A percentile compares a stretch with the other conserved stretches of the same genome.
Conservation (phyloP, 805 yeast genomes). For the Barnettozyma pratensis region DNA sequence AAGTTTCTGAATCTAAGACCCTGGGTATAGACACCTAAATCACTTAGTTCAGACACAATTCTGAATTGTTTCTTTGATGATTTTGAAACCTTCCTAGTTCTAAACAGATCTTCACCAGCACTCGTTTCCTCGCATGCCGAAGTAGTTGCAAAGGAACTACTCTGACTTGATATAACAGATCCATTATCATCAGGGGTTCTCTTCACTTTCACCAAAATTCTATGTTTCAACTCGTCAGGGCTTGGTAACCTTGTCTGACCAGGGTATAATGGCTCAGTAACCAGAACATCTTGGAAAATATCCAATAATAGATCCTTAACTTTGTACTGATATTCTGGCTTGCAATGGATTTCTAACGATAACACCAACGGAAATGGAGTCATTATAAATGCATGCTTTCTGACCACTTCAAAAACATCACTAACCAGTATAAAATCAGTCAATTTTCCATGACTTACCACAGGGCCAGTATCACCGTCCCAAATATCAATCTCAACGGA, state of each 20-base stretch:
- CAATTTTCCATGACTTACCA: slow-evolving; percentile 88
- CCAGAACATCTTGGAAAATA: slow-evolving; percentile 53
- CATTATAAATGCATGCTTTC: slow-evolving; percentile 83
- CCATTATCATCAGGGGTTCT: slow-evolving; percentile 27
- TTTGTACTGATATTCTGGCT: slow-evolving; percentile 55
- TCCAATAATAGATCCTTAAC: slow-evolving; percentile 50
- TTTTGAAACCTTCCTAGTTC: slow-evolving; percentile 9
- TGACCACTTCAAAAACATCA: slow-evolving; percentile 66
- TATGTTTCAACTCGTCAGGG: slow-evolving; percentile 67
- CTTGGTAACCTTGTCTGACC: slow-evolving; percentile 48
- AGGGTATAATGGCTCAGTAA: slow-evolving; percentile 25
- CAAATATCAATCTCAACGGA: slow-evolving; percentile 95
- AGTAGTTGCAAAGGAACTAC: slow-evolving; percentile 20
- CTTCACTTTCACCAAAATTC: slow-evolving; percentile 75
- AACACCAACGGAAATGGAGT: slow-evolving; percentile 82
- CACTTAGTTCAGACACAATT: slow-evolving; percentile 42
- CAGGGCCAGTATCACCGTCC: slow-evolving; percentile 81
- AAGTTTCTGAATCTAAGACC: slow-evolving; percentile 80
- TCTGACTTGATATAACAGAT: slow-evolving; percentile 13
- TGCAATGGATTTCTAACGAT: slow-evolving; percentile 83
- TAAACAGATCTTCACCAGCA: slow-evolving; percentile 6
- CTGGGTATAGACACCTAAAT: slow-evolving; percentile 54
- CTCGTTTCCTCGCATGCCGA: slow-evolving; percentile 27
- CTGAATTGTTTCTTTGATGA: slow-evolving; percentile 15
- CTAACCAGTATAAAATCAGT: slow-evolving; percentile 67